These are phyloP conservation scores for Monilinia fructigena DNA, from an alignment of 2,329 filamentous ascomycete genomes.

Conservation along the genomic window DNA sequence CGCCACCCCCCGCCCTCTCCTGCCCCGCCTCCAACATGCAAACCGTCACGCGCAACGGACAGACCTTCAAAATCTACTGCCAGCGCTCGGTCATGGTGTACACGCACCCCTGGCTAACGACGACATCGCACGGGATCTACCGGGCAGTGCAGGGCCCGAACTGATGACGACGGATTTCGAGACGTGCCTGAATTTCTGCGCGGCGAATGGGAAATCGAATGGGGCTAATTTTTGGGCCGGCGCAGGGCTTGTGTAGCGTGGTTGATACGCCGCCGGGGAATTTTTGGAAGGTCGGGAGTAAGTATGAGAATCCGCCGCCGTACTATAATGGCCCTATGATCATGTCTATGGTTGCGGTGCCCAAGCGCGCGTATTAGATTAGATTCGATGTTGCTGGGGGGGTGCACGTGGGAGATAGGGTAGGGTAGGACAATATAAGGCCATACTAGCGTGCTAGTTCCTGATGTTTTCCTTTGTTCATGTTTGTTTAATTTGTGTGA, in stretches of 20 bases:
- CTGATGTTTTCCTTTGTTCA: neutral
- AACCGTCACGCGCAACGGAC: slow-evolving; percentile 9
- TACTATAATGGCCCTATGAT: slow-evolving; percentile 1
- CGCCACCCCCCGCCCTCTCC: neutral
- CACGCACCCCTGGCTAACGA: slow-evolving; percentile 9
- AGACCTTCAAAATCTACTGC: slow-evolving; percentile 13
- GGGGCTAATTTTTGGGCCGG: slow-evolving; percentile 13
- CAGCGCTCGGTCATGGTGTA: slow-evolving; percentile 18
- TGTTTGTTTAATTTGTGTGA: neutral
- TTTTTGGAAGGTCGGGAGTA: slow-evolving; percentile 9
- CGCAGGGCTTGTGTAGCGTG: slow-evolving; percentile 2
- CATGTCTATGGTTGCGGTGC: slow-evolving; percentile 10
- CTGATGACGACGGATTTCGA: slow-evolving; percentile 10
- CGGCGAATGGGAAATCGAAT: neutral
- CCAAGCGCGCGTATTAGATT: slow-evolving; percentile 15
- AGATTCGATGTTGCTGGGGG: neutral
- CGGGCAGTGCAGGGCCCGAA: slow-evolving; percentile 12
- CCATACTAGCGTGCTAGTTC: slow-evolving; percentile 8
- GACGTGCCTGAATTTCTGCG: neutral
- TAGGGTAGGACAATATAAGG: neutral
- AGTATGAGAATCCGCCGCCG: slow-evolving; percentile 11
- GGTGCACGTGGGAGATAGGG: too few species aligned
- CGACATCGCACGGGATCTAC: slow-evolving; percentile 12
- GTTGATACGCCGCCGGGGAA: slow-evolving; percentile 10
- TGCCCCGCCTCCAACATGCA: slow-evolving; percentile 16